phyloP scores from a whole-genome alignment of 371 early-diverging fungal species.

The Syncephalastrum monosporum region DNA sequence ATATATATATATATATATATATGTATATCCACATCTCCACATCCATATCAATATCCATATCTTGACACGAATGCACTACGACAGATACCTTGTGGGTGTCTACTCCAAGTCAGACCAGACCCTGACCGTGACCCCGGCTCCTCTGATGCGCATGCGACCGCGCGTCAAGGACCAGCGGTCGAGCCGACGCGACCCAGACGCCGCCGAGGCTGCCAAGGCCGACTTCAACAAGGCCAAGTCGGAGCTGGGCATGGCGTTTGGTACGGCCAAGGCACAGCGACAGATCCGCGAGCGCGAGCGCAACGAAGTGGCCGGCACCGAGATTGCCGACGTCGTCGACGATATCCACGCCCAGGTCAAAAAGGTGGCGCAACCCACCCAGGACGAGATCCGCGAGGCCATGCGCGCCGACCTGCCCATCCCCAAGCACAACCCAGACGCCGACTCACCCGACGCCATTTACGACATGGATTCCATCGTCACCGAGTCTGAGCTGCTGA shows the following conservation, averaged over 20 bases:
- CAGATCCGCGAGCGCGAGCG: conserved; percentile 77
- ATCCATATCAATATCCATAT: no score
- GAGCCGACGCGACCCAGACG: conserved; percentile 31
- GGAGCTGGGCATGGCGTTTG: conserved; percentile 86
- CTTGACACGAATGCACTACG: not conserved
- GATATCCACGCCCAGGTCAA: conserved; percentile 60
- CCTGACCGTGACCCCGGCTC: conserved; percentile 66
- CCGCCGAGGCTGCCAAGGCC: conserved; percentile 18
- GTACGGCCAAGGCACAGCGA: conserved; percentile 83
- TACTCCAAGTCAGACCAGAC: conserved; percentile 63
- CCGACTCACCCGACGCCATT: conserved; percentile 66
- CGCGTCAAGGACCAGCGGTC: conserved; percentile 51
- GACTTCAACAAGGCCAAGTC: conserved; percentile 55
- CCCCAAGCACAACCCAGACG: conserved; percentile 68
- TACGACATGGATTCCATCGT: conserved; percentile 75
- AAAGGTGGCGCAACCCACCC: conserved; percentile 49
- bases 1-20: no score
- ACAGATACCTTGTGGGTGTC: conserved; percentile 78
- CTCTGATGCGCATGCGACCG: conserved; percentile 64
- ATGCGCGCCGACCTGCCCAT: conserved; percentile 64
- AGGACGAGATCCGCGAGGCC: conserved; percentile 50
- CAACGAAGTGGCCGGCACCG: conserved; percentile 67
- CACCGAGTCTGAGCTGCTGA: conserved; percentile 56
- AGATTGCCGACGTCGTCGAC: conserved; percentile 59
- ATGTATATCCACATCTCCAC: no score